Percentiles rank a stretch among this genome's conserved stretches.
Conservation (phyloP, 2,329 filamentous ascomycete species). For the Dryadomyces sulphureus region DNA sequence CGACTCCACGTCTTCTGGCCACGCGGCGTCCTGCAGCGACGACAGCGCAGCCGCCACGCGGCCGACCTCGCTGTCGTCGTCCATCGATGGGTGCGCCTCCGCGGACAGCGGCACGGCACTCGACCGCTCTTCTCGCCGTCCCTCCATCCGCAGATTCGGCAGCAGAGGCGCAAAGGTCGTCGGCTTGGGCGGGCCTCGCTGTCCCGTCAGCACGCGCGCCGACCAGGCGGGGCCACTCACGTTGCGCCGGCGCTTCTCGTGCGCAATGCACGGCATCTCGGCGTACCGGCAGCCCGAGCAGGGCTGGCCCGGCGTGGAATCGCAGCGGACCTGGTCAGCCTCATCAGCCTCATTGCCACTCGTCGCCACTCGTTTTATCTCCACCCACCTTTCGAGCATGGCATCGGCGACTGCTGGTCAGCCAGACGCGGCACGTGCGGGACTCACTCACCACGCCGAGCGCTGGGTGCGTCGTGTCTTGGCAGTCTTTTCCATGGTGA, state of each 20-base stretch:
- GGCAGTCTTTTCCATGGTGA: no score
- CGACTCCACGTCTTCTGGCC: not conserved
- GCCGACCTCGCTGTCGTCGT: slow-evolving; percentile 3
- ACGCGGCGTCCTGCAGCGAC: slow-evolving; percentile 1
- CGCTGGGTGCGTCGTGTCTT: no score
- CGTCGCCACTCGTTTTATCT: not conserved
- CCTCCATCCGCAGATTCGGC: not conserved
- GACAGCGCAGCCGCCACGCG: slow-evolving; percentile 6
- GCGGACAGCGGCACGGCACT: no score
- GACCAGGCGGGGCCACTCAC: not conserved
- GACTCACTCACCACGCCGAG: no score
- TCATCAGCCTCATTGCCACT: not conserved
- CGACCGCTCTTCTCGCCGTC: not conserved
- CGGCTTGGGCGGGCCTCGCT: slow-evolving; percentile 6
- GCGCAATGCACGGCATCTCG: slow-evolving; percentile 7
- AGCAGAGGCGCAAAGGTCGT: slow-evolving; percentile 5
- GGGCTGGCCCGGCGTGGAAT: slow-evolving; percentile 1
- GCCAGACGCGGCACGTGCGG: no score
- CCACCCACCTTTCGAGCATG: slow-evolving; percentile 6
- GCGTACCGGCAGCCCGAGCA: slow-evolving; percentile 7
- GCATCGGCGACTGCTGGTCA: slow-evolving; percentile 8
- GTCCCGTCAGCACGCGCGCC: not conserved
- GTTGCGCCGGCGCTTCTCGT: slow-evolving; percentile 9
- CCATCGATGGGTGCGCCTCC: no score
- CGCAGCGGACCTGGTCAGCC: slow-evolving; percentile 6